phyloP scores from a whole-genome alignment of 2,329 filamentous ascomycete species.

The Monosporascus sp. region DNA sequence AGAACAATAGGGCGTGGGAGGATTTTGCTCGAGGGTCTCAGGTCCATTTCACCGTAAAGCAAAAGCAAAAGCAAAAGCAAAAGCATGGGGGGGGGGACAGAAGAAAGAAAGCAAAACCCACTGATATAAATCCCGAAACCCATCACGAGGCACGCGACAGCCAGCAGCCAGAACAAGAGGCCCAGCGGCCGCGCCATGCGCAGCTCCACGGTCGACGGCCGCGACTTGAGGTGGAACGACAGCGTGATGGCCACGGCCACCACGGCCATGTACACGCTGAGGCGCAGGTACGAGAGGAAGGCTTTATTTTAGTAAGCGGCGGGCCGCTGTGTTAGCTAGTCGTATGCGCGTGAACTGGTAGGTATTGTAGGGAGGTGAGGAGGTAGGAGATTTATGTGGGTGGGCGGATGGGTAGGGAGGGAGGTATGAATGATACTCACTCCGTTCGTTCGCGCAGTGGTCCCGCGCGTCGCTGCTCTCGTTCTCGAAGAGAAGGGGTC shows the following conservation, averaged over 20 bases:
- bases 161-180: slow-evolving; percentile 79
- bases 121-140: slow-evolving; percentile 86
- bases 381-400: neutral
- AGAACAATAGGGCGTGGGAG: no score
- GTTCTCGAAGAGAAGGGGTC: slow-evolving; percentile 68
- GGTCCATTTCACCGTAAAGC: no score
- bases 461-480: slow-evolving; percentile 69
- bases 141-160: slow-evolving; percentile 67
- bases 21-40: no score
- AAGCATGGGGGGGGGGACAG: no score
- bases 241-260: slow-evolving; percentile 86
- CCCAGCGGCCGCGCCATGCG: slow-evolving; percentile 79
- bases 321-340: neutral
- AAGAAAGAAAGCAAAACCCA: slow-evolving; percentile 28
- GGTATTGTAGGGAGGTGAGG: neutral
- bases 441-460: slow-evolving; percentile 75
- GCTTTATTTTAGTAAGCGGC: slow-evolving; percentile 29
- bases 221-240: slow-evolving; percentile 80
- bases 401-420: neutral
- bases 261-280: slow-evolving; percentile 85
- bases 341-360: neutral
- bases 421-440: slow-evolving; percentile 27
- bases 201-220: slow-evolving; percentile 65
- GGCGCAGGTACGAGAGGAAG: slow-evolving; percentile 85
- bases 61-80: neutral